These are phyloP conservation scores for Mariannaea sp. DNA, from an alignment of 2,329 filamentous ascomycete genomes.

Conservation along the genomic window DNA sequence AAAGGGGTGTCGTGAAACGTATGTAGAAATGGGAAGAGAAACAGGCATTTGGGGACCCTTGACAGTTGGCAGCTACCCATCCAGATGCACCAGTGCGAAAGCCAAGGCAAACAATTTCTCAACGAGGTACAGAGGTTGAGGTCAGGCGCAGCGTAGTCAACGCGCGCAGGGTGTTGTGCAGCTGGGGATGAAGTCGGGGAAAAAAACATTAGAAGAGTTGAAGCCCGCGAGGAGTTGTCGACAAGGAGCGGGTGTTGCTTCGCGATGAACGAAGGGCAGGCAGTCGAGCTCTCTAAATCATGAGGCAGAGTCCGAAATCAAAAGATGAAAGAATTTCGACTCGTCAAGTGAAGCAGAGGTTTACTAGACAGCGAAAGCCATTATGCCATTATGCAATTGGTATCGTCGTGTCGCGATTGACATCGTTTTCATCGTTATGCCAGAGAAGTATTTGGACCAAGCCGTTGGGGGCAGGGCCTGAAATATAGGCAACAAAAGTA, in stretches of 20 bases:
- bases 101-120: slow-evolving; percentile 13
- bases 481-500: slow-evolving; percentile 17
- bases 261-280: slow-evolving; percentile 35
- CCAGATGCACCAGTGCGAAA: slow-evolving; percentile 12
- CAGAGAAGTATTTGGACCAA: slow-evolving; percentile 26
- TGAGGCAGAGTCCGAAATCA: slow-evolving; percentile 26
- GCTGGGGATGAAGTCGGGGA: slow-evolving; percentile 34
- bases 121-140: slow-evolving; percentile 13
- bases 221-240: slow-evolving; percentile 26
- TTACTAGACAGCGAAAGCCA: slow-evolving; percentile 27
- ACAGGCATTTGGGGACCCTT: slow-evolving; percentile 14
- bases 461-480: slow-evolving; percentile 21
- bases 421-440: slow-evolving; percentile 37
- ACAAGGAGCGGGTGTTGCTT: slow-evolving; percentile 29
- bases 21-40: slow-evolving; percentile 6
- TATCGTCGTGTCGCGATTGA: slow-evolving; percentile 34
- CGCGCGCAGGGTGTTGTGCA: slow-evolving; percentile 31
- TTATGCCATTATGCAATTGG: slow-evolving; percentile 29
- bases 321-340: slow-evolving; percentile 16
- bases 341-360: slow-evolving; percentile 33
- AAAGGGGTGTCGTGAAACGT: neutral
- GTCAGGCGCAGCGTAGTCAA: slow-evolving; percentile 37
- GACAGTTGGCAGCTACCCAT: slow-evolving; percentile 28
- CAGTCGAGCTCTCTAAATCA: slow-evolving; percentile 32
- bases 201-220: slow-evolving; percentile 24